Conservation (phyloP, 495 filamentous ascomycete species). For the Podospora didyma region DNA sequence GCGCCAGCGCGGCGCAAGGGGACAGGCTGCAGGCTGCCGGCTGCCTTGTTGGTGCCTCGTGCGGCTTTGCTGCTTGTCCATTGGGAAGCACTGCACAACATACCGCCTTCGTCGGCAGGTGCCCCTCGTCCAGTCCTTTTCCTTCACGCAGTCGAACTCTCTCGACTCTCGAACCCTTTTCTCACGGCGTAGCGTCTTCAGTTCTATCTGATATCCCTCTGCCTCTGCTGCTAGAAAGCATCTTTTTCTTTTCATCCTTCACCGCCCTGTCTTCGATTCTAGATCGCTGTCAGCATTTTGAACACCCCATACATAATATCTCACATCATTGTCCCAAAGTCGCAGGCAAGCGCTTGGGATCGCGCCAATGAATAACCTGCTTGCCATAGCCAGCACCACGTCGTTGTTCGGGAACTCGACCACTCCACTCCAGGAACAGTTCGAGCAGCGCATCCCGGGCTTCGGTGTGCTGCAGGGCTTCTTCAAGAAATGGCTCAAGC, state of each 20-base stretch:
- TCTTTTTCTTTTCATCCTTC: too few species aligned
- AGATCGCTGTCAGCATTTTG: too few species aligned
- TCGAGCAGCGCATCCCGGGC: conserved; percentile 24
- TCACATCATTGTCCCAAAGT: neutral
- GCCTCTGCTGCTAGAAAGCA: too few species aligned
- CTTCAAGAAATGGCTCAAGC: conserved; percentile 26
- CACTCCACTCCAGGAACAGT: conserved; percentile 13
- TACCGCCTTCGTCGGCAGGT: too few species aligned
- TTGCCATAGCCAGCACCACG: conserved; percentile 25
- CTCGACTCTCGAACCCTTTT: too few species aligned
- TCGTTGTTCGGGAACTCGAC: conserved; percentile 11
- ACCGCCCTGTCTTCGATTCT: too few species aligned
- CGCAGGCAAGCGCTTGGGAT: neutral
- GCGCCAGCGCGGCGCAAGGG: neutral
- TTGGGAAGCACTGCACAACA: neutral
- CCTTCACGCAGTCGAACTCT: too few species aligned
- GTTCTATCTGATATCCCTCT: too few species aligned
- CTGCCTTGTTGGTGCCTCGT: neutral
- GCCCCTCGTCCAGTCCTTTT: too few species aligned
- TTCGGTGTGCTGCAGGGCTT: conserved; percentile 22
- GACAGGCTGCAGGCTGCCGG: neutral
- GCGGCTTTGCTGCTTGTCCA: conserved; percentile 1
- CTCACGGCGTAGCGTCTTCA: too few species aligned
- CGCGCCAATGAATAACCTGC: conserved; percentile 18
- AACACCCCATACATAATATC: neutral